phyloP scores from a whole-genome alignment of 495 filamentous ascomycete species.

The Ascodesmis nigricans region DNA sequence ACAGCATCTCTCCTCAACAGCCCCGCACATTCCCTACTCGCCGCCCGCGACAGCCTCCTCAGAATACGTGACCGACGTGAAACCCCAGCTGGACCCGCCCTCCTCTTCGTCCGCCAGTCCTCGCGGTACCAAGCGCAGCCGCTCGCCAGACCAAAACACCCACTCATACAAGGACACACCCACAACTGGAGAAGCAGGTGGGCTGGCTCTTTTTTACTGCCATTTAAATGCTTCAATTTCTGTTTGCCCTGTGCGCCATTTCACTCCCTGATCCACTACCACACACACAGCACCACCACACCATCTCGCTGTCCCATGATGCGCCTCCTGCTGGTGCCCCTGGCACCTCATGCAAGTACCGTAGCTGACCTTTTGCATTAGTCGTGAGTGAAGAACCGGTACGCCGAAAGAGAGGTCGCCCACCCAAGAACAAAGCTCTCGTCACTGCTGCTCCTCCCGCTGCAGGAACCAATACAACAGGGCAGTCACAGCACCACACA shows the following conservation, averaged over 20 bases:
- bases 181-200: slow-evolving; percentile 2
- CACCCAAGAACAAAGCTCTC: slow-evolving; percentile 47
- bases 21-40: slow-evolving; percentile 13
- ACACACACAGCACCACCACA: no score
- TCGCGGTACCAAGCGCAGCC: slow-evolving; percentile 79
- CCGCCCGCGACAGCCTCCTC: slow-evolving; percentile 17
- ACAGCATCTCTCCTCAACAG: slow-evolving; percentile 12
- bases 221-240: no score
- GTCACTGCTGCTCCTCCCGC: slow-evolving; percentile 17
- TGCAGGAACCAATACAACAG: slow-evolving; percentile 7
- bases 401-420: slow-evolving; percentile 68
- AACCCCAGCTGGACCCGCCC: slow-evolving; percentile 27
- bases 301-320: no score
- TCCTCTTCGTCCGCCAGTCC: no score
- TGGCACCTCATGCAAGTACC: no score
- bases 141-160: slow-evolving; percentile 53
- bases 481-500: slow-evolving; percentile 6
- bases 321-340: no score
- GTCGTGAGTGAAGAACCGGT: slow-evolving; percentile 40
- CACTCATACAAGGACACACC: slow-evolving; percentile 13
- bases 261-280: no score
- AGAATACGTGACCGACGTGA: slow-evolving; percentile 19
- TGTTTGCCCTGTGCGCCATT: no score
- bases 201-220: slow-evolving; percentile 8
- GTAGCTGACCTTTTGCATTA: slow-evolving; percentile 9